Percentiles rank a stretch among this genome's conserved stretches.
These are phyloP conservation scores for Flaveria brownii DNA, from an alignment of 129 eudicot species.

Conservation along the genomic window DNA sequence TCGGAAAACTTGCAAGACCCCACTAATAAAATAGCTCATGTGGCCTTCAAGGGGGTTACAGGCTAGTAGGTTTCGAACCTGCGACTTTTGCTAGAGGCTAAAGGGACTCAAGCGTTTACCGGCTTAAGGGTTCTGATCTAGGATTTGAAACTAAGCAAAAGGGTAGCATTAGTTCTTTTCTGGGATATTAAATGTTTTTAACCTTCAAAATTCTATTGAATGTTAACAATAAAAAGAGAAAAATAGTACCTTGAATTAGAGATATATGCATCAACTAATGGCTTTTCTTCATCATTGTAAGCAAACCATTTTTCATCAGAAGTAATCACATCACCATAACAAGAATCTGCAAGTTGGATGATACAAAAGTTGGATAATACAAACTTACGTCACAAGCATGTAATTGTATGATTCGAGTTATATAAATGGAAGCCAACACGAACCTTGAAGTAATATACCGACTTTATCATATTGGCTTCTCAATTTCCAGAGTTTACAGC, in stretches of 20 bases:
- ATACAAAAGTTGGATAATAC: neutral
- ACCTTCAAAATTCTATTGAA: neutral
- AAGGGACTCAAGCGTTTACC: neutral
- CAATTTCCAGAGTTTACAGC: slow-evolving; percentile 54
- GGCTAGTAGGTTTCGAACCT: neutral
- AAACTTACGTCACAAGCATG: neutral
- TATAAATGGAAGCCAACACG: slow-evolving; percentile 9
- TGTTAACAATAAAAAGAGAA: neutral
- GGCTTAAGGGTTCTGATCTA: too few species aligned
- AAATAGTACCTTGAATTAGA: slow-evolving; percentile 36
- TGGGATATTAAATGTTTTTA: neutral
- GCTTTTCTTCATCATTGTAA: slow-evolving; percentile 42
- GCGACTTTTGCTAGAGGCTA: neutral
- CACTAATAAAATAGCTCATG: neutral
- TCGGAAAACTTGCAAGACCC: neutral
- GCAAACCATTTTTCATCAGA: slow-evolving; percentile 45
- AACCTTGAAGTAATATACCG: slow-evolving; percentile 51
- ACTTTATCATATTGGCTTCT: slow-evolving; percentile 36
- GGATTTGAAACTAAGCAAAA: neutral
- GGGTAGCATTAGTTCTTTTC: neutral
- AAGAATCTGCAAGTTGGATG: slow-evolving; percentile 36
- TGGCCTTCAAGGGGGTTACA: neutral
- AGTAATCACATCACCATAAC: slow-evolving; percentile 20
- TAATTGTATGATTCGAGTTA: slow-evolving; percentile 1
- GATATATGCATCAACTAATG: slow-evolving; percentile 38